A percentile compares a stretch with the other conserved stretches of the same genome.
These are phyloP conservation scores for Colletotrichum sp. DNA, from an alignment of 2,329 filamentous ascomycete species.

Conservation along the genomic window DNA sequence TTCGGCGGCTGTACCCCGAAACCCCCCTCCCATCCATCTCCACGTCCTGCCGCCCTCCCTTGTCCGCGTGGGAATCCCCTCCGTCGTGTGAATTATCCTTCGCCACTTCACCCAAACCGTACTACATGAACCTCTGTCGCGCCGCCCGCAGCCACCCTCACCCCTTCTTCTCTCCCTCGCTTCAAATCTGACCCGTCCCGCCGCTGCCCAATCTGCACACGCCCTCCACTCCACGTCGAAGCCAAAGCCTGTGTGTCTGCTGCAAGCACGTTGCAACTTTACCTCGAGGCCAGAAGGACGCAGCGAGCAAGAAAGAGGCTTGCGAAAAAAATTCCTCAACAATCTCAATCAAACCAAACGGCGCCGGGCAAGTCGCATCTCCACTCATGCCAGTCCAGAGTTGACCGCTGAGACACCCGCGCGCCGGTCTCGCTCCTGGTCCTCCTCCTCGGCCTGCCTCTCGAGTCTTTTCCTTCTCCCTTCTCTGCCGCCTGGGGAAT, in stretches of 20 bases:
- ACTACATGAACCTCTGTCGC: constrained; percentile 15
- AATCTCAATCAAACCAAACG: background rate
- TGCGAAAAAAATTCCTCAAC: background rate
- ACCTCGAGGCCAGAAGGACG: background rate
- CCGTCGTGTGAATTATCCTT: constrained; percentile 3
- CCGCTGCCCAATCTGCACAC: background rate
- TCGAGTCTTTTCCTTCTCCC: background rate
- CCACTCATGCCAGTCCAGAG: constrained; percentile 18
- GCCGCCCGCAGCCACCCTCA: constrained; percentile 13
- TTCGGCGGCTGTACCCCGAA: constrained; percentile 9
- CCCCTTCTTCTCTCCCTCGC: constrained; percentile 2
- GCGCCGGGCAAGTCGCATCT: constrained; percentile 9
- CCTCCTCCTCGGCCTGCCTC: background rate
- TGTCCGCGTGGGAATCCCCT: background rate
- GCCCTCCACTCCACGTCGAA: background rate
- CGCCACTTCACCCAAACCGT: constrained; percentile 14
- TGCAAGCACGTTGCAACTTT: background rate
- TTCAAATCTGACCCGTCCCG: background rate
- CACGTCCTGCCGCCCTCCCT: background rate
- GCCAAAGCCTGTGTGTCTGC: background rate
- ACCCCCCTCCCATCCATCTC: background rate
- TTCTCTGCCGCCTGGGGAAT: background rate
- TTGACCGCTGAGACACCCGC: constrained; percentile 20
- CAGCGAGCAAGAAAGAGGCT: background rate
- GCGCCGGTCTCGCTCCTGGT: constrained; percentile 18